Evolutionary conservation across 2,329 filamentous ascomycete species (phyloP).

Genomic region (Penicillium sp.): DNA sequence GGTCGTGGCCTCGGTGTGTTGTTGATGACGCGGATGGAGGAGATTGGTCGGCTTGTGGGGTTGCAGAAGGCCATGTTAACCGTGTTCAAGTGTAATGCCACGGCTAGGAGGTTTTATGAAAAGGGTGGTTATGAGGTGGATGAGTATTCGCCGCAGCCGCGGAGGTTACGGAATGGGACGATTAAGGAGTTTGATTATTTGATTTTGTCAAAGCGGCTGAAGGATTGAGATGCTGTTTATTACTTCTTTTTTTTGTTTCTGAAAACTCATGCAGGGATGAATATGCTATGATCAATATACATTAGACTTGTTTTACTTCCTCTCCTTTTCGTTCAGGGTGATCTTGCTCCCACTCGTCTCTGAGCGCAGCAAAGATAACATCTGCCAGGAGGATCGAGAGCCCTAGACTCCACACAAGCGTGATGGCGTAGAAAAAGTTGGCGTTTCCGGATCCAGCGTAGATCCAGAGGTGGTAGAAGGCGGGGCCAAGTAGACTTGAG

Average conservation of each 20-base stretch:
- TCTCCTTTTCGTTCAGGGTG: conserved; percentile 88
- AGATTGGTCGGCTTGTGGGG: conserved; percentile 53
- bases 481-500: conserved; percentile 84
- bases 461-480: conserved; percentile 97
- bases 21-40: conserved; percentile 58
- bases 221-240: conserved; percentile 11
- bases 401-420: conserved; percentile 94
- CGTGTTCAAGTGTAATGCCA: conserved; percentile 60
- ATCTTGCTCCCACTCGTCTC: conserved; percentile 94
- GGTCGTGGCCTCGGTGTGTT: conserved; percentile 58
- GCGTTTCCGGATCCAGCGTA: conserved; percentile 97
- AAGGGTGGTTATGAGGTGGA: conserved; percentile 59
- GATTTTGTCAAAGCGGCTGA: conserved; percentile 58
- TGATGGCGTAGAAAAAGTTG: conserved; percentile 99
- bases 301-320: conserved; percentile 81
- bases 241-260: conserved; percentile 10
- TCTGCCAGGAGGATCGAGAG: conserved; percentile 87
- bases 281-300: conserved; percentile 24
- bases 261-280: conserved; percentile 10
- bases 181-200: conserved; percentile 58
- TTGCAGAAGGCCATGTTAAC: conserved; percentile 66
- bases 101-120: conserved; percentile 58
- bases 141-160: conserved; percentile 58
- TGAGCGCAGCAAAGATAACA: conserved; percentile 81
- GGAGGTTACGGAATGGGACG: conserved; percentile 56